Evolutionary conservation across 495 filamentous ascomycete genomes (phyloP), one percentile per base, ranked within the genome.

Genomic region (Penicillium coffeae): DNA sequence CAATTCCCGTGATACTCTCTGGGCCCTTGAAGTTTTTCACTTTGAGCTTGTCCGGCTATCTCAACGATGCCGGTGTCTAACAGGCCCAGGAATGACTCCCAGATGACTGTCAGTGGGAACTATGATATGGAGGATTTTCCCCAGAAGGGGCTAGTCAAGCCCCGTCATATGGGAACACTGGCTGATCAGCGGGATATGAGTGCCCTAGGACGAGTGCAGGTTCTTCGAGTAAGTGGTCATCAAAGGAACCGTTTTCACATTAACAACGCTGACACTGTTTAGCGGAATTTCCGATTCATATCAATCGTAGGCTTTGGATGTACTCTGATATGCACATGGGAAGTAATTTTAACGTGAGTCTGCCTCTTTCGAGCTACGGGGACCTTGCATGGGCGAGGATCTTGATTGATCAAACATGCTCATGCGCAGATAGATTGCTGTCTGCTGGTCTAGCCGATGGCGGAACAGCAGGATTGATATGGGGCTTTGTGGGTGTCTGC

Each of bases 381-480:
- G 13, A 21, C 14, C 32, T 35, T 5, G 35, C 9, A 10, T 9
- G 0, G 32, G 1, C 12, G n/a, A n/a, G n/a, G n/a, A n/a, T n/a
- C n/a, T n/a, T n/a, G n/a, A n/a, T n/a, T n/a, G n/a, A n/a, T n/a
- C n/a, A n/a, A n/a, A n/a, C n/a, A n/a, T n/a, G n/a, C n/a, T n/a
- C n/a, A n/a, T n/a, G n/a, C n/a, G n/a, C n/a, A n/a, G n/a, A 14
- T 35, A 45, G 42, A 36, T 45, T 45, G 25, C 30, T 45, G 7
- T 45, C 42, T 6, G 32, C 42, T 40, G 79, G 79, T 2, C 70
- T 81, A 32, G 70, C 70, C 21, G 68, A 75, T 30, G 78, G 78
- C 20, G 78, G 79, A 3, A 74, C 79, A 8, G 76, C 78, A 0
- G 76, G 82, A 3, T 78, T 83, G 72, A 65, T 83, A 2, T 81